Evolutionary conservation across 176 grass and related monocot genomes (phyloP), one percentile per base, ranked within the genome.

Genomic region (Aegilops sharonensis): DNA sequence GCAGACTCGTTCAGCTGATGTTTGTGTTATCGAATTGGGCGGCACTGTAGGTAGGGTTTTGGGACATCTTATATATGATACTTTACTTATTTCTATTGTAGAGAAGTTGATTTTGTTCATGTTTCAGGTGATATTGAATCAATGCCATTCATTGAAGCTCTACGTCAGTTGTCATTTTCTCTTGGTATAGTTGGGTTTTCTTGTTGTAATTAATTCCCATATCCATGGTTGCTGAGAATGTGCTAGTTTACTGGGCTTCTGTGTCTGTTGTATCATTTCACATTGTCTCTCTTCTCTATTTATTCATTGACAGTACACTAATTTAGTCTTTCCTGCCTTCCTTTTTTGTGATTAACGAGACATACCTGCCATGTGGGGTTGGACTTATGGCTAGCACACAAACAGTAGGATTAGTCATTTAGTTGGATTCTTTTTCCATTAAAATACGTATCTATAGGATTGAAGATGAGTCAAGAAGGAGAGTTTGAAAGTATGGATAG

Each of bases 121-220:
- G 59, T 81, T 89, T 76, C 93, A 98, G 97, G 97, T 94, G 97
- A 98, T 90, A 98, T 98, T 66, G 97, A 98, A 77, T 98, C 97
- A 52, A 98, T 98, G 97, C 90, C 94, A 73, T 98, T 98, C 82
- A 94, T 98, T 89, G 97, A 98, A 91, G 97, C 97, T 90, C 81
- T 98, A 84, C 90, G 97, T 21, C 97, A 98, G 64, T 50, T 98
- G 36, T 98, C 97, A 45, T 98, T 98, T 88, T 96, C 92, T 94
- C 91, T 98, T 83, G 97, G 97, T 98, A 95, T 79, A 50, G 15
- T 87, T 81, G 60, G 11, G 23, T 60, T 80, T 59, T 81, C 48
- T 30, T 60, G 0, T 32, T 14, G 4, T 45, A 3, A 48, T 75
- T 72, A 77, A 17, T 81, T 74, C 56, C 36, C 25, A 48, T 76